These are phyloP conservation scores for Tolypocladium sp. DNA, from an alignment of 2,329 filamentous ascomycete genomes.

Conservation along the genomic window DNA sequence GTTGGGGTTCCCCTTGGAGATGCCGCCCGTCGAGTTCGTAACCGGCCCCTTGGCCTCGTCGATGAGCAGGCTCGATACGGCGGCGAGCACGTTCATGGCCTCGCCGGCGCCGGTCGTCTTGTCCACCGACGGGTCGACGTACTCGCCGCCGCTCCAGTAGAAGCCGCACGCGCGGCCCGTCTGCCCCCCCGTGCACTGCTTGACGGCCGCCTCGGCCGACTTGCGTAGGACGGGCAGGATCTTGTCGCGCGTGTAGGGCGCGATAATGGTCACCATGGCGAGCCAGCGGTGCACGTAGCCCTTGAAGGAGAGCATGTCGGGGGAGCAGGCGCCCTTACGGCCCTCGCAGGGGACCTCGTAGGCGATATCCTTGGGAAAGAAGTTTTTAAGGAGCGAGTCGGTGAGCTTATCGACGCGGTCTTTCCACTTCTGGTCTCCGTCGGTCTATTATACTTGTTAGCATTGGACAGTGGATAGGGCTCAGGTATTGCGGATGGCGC, in stretches of 20 bases:
- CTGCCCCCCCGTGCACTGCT: slow-evolving; percentile 51
- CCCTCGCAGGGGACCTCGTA: slow-evolving; percentile 59
- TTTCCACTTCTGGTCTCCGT: slow-evolving; percentile 46
- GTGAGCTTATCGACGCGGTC: slow-evolving; percentile 46
- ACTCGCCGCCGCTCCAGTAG: slow-evolving; percentile 44
- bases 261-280: slow-evolving; percentile 49
- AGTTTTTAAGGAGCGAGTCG: slow-evolving; percentile 35
- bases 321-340: slow-evolving; percentile 47
- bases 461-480: neutral
- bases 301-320: slow-evolving; percentile 67
- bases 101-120: slow-evolving; percentile 49
- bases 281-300: slow-evolving; percentile 61
- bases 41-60: slow-evolving; percentile 28
- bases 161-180: slow-evolving; percentile 54
- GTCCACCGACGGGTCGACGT: slow-evolving; percentile 36
- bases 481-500: slow-evolving; percentile 10
- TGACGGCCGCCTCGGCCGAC: slow-evolving; percentile 50
- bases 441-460: slow-evolving; percentile 27
- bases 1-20: slow-evolving; percentile 30
- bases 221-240: slow-evolving; percentile 50
- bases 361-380: slow-evolving; percentile 50
- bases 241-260: slow-evolving; percentile 43
- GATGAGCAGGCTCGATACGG: slow-evolving; percentile 42
- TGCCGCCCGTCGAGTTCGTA: slow-evolving; percentile 41
- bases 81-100: slow-evolving; percentile 47